Base-by-base conservation (phyloP, 176 grass and related monocot genomes). In the Oropetium thomaeum region DNA sequence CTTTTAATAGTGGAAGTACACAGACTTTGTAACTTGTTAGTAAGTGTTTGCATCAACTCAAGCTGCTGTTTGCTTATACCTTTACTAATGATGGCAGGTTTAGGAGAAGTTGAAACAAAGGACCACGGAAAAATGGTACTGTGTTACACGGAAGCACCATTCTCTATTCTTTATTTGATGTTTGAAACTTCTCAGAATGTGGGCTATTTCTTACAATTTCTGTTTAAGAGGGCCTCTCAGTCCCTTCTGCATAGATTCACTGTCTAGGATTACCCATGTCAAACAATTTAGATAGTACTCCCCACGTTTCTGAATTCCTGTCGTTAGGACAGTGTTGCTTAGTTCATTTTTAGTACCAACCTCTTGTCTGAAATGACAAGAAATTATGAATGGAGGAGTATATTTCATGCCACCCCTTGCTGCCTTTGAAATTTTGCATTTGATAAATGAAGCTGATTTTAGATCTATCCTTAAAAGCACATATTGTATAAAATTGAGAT, bases 101-200 rank as follows among this genome's bases (percentile, higher is more conserved):
- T 26, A 5, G 14, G 53, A 69, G 45, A 70, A 65, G 35, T 58
- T 58, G 10, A 75, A 62, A 23, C 30, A 5, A 69, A 70, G 28
- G 8, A 55, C 28, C 23, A 30, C 20, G 20, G 4, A 19, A 84
- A 80, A 57, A 88, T 88, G 86, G 86, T 84, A 84, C n/a, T 63
- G 43, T 41, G 41, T 71, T 60, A 65, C 31, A 16, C 57, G n/a
- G 8, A 30, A 17, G 17, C 26, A 3, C 10, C 28, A n/a, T 52
- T 42, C 20, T 32, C 42, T 5, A 32, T 70, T 42, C 32, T 76
- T 53, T 43, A 30, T 69, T 74, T 19, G 76, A 37, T 47, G 23
- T 32, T 67, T 7, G 13, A 37, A 81, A 53, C 5, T 64, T 3
- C 11, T 16, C 65, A n/a, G 0, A 31, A 52, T 78, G 28, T 23